Base-by-base conservation (phyloP, 495 filamentous ascomycete genomes). In the Letharia lupina region DNA sequence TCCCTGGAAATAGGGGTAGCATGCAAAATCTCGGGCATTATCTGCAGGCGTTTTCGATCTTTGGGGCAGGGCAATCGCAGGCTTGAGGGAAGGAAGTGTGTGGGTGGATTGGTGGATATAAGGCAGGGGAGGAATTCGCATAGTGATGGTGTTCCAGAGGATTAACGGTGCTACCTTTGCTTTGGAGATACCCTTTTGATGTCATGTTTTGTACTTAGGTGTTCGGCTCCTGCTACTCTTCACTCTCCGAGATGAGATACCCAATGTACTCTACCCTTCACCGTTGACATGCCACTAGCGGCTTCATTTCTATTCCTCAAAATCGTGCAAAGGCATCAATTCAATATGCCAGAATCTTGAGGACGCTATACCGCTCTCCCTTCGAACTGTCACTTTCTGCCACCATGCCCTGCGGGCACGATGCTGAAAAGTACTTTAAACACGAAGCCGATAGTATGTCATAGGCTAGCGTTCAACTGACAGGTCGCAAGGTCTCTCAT, bases 11-110 rank as follows among this genome's bases (percentile, higher is more conserved):
- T 7, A 18, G 58, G 20, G 64, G 64, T 15, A 66, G 64, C 47
- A 66, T 66, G 64, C 64, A 66, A 35, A 60, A 60, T 6, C 39
- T 66, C n/a, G 64, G 64, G 45, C 64, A 66, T 31, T 66, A 66
- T 56, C 35, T 66, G 37, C 64, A 66, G 47, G 45, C 64, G 28
- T 66, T 66, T 62, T 66, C 64, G 4, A 40, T 66, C 31, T 66
- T 66, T 12, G 64, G 64, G 23, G 18, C 33, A 42, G 40, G 57
- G 47, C 64, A 66, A 40, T 57, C 54, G 54, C 58, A 61, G 47
- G 57, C 37, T 33, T 66, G 58, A 61, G 33, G 23, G 44, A 40
- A n/a, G 44, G 8, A 33, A 3, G 31, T 10, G 10, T 11, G 10
- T 20, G 52, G 28, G 12, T 20, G 58, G 44, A 33, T 7, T 35